These are phyloP conservation scores for Dicorynia guianensis DNA, from an alignment of 306 rosid genomes.

Conservation along the genomic window DNA sequence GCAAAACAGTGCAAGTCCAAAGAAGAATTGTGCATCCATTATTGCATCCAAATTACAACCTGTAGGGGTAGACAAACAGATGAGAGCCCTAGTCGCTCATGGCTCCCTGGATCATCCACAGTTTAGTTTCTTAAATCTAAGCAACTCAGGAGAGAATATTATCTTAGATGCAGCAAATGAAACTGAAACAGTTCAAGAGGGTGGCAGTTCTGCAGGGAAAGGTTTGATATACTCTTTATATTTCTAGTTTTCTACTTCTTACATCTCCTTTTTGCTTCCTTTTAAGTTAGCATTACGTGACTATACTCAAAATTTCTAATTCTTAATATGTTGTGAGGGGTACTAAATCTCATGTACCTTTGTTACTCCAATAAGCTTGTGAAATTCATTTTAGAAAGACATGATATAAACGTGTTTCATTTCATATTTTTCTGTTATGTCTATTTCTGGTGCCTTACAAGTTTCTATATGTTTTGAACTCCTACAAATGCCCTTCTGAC, in stretches of 20 bases:
- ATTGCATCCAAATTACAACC: constrained; percentile 54
- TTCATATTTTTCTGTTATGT: neutral
- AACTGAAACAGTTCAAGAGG: constrained; percentile 38
- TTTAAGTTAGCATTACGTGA: constrained; percentile 31
- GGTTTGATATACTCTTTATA: constrained; percentile 40
- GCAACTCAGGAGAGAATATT: constrained; percentile 43
- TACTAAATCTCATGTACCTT: constrained; percentile 10
- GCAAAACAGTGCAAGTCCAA: constrained; percentile 47
- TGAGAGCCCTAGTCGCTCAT: constrained; percentile 50
- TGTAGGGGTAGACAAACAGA: constrained; percentile 42
- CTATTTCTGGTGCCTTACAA: constrained; percentile 8
- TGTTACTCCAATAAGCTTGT: constrained; percentile 28
- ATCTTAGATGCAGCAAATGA: constrained; percentile 38
- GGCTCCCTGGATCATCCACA: constrained; percentile 62
- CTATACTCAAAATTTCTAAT: neutral
- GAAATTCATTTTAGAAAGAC: constrained; percentile 18
- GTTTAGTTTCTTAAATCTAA: constrained; percentile 46
- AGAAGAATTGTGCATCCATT: constrained; percentile 44
- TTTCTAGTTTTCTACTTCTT: constrained; percentile 7
- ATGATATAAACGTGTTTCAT: constrained; percentile 1
- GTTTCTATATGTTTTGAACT: constrained; percentile 36
- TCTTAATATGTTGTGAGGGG: constrained; percentile 10
- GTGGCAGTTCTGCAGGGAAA: constrained; percentile 38
- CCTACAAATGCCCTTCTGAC: neutral
- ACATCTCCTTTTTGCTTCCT: constrained; percentile 18